Conservation (phyloP, 1,139 yeast genomes). For the Blastobotrys niveus region DNA sequence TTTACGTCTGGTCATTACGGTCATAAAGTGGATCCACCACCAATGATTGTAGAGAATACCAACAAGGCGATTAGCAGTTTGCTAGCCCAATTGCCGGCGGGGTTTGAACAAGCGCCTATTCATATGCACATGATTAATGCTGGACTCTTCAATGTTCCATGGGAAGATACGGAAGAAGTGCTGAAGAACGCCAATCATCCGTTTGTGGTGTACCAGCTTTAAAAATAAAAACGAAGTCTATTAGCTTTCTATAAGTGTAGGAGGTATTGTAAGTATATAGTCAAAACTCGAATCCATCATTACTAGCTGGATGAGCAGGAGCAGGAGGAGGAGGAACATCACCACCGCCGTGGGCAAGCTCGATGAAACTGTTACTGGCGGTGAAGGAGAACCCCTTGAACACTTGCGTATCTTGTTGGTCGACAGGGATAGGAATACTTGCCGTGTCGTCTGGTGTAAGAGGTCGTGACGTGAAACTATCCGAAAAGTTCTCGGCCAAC, state of each 20-base stretch:
- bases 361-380: slow-evolving; percentile 31
- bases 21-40: slow-evolving; percentile 38
- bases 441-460: slow-evolving; percentile 31
- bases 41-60: slow-evolving; percentile 47
- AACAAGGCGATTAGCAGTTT: slow-evolving; percentile 45
- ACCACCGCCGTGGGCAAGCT: too few species aligned
- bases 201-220: slow-evolving; percentile 42
- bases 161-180: slow-evolving; percentile 59
- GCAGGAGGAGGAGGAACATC: slow-evolving; percentile 8
- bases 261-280: slow-evolving; percentile 5
- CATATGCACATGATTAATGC: slow-evolving; percentile 76
- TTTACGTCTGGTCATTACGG: slow-evolving; percentile 51
- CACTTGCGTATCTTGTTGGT: slow-evolving; percentile 14
- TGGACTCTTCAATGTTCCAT: slow-evolving; percentile 74
- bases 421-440: slow-evolving; percentile 20
- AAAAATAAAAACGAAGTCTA: not conserved
- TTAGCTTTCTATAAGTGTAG: not conserved
- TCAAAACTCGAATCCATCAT: slow-evolving; percentile 11
- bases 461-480: slow-evolving; percentile 77
- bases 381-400: slow-evolving; percentile 35
- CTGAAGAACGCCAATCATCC: slow-evolving; percentile 35
- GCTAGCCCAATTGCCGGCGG: slow-evolving; percentile 34
- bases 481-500: slow-evolving; percentile 87
- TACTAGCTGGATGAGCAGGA: not conserved
- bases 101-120: slow-evolving; percentile 24